A percentile compares a stretch with the other conserved stretches of the same genome.
These are phyloP conservation scores for Teunomyces cretensis DNA, from an alignment of 805 yeast genomes.

Conservation along the genomic window DNA sequence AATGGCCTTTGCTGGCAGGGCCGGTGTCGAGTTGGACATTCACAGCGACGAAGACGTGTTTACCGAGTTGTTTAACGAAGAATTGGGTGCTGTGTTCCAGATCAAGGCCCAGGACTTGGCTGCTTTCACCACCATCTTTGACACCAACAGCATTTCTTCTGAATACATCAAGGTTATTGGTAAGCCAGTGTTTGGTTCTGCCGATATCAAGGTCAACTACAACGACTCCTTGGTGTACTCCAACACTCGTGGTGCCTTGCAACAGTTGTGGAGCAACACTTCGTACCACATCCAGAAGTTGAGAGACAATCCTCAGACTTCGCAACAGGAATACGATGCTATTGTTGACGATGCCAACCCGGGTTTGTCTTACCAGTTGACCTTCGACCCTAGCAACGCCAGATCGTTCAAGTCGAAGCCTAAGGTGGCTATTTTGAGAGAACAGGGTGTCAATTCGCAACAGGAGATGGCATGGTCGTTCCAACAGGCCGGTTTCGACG, in stretches of 20 bases:
- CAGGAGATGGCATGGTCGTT: conserved; percentile 98
- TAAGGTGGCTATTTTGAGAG: conserved; percentile 92
- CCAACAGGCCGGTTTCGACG: conserved; percentile 89
- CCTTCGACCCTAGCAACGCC: conserved; percentile 51
- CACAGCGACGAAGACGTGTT: conserved; percentile 43
- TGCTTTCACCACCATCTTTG: conserved; percentile 55
- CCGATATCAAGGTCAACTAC: conserved; percentile 46
- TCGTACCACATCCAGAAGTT: conserved; percentile 86
- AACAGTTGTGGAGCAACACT: conserved; percentile 82
- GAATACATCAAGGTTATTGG: conserved; percentile 64
- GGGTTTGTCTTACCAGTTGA: conserved; percentile 79
- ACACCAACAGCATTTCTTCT: conserved; percentile 55
- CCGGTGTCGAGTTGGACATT: conserved; percentile 66
- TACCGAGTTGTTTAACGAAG: conserved; percentile 80
- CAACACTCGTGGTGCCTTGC: conserved; percentile 67
- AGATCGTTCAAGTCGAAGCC: conserved; percentile 49
- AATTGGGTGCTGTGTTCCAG: conserved; percentile 96
- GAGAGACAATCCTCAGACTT: conserved; percentile 91
- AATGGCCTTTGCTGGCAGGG: conserved; percentile 96
- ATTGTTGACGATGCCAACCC: conserved; percentile 84
- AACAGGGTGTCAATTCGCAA: conserved; percentile 98
- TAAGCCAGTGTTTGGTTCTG: conserved; percentile 52
- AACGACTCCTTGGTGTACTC: conserved; percentile 48
- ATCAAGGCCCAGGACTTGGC: conserved; percentile 53
- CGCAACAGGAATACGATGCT: conserved; percentile 78